Conservation (phyloP, 106 monocot genomes). For the Dendrobium catenatum region DNA sequence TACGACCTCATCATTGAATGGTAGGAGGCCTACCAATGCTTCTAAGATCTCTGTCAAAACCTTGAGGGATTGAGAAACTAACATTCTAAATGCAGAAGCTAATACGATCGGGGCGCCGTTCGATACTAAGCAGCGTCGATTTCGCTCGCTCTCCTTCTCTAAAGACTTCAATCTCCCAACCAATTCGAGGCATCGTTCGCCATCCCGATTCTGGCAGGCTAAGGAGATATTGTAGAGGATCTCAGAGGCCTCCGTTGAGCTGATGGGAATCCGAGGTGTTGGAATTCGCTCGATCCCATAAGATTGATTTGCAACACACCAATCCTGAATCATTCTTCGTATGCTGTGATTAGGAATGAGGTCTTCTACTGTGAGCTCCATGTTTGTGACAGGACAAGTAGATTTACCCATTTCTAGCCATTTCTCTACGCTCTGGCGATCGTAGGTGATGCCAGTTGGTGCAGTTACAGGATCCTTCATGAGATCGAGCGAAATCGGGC, state of each 20-base stretch:
- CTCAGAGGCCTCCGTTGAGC: slow-evolving; percentile 9
- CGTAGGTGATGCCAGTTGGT: slow-evolving; percentile 83
- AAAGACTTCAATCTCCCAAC: slow-evolving; percentile 10
- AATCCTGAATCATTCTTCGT: slow-evolving; percentile 47
- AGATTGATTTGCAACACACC: slow-evolving; percentile 38
- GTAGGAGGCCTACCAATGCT: slow-evolving; percentile 20
- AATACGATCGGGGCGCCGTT: slow-evolving; percentile 22
- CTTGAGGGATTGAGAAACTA: neutral
- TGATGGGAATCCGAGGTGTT: slow-evolving; percentile 39
- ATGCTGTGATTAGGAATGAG: slow-evolving; percentile 50
- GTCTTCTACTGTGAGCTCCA: slow-evolving; percentile 12
- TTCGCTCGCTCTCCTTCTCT: slow-evolving; percentile 41
- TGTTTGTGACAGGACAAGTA: slow-evolving; percentile 53
- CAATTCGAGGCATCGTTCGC: slow-evolving; percentile 1
- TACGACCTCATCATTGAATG: slow-evolving; percentile 32
- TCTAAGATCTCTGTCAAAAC: slow-evolving; percentile 42
- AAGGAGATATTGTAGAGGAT: slow-evolving; percentile 24
- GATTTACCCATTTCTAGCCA: slow-evolving; percentile 60
- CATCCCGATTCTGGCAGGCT: neutral
- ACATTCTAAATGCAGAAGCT: slow-evolving; percentile 18
- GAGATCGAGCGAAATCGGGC: slow-evolving; percentile 78
- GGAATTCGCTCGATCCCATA: slow-evolving; percentile 48
- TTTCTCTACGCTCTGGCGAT: slow-evolving; percentile 65
- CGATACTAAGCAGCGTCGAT: slow-evolving; percentile 21
- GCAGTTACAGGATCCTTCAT: slow-evolving; percentile 78